Evolutionary conservation across 75 land plant genomes (phyloP), one percentile per base, ranked within the genome.

Genomic region (Pinus taeda): DNA sequence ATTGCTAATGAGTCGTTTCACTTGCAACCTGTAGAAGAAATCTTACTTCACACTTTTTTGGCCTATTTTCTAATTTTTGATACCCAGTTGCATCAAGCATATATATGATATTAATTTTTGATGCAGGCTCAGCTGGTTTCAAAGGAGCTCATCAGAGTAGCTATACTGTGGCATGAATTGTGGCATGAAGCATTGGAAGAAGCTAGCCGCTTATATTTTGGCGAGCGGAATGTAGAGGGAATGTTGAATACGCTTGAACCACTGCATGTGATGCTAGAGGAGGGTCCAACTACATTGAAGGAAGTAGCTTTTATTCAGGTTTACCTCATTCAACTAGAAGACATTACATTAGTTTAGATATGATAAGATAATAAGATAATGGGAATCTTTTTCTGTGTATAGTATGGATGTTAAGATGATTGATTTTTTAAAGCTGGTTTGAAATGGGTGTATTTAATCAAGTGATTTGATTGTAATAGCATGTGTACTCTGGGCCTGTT

Each of bases 161-260:
- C 99, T 4, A 97, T 97, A 63, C 83, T 97, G 4, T 97, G 98
- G 99, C 99, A 97, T 85, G 99, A 97, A 78, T 87, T 85, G 87
- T 97, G 99, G 99, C 93, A 95, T 87, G 99, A 97, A 75, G 99
- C 89, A 53, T 77, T 97, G 57, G 99, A 97, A 80, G 99, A 97
- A 83, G 98, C 99, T 36, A 97, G 99, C 74, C 89, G 99, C 21
- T 83, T 97, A 61, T 97, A 93, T 78, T 97, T 97, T 89, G 99
- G 98, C 18, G 98, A 97, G 82, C 92, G 88, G 75, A 97, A 97
- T 79, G 87, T 88, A 64, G 99, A 97, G 75, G 99, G 96, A 63
- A 97, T 97, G 99, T 86, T 97, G n/a, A 87, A 84, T 60, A 88
- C 88, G 14, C 82, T 97, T 79, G 93, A 91, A 56, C 99, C 98